These are phyloP conservation scores for Endotrypanum monterogeii DNA, from an alignment of 208 protist species.

Conservation along the genomic window DNA sequence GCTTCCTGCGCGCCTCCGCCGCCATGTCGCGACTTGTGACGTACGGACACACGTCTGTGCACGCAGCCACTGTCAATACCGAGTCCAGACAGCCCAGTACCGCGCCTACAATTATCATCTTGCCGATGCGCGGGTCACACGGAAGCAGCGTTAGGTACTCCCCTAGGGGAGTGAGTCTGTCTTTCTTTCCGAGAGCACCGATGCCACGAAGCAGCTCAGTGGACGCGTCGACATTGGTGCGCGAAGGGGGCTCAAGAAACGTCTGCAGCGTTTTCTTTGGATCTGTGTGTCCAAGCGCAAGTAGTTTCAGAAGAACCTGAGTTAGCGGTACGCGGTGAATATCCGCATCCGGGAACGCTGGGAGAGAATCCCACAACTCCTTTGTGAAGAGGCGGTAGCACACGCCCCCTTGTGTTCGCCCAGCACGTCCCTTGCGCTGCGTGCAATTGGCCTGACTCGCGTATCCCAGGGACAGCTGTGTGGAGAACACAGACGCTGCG, in stretches of 20 bases:
- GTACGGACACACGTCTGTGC: slow-evolving; percentile 73
- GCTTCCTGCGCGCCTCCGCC: slow-evolving; percentile 48
- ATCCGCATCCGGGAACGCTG: slow-evolving; percentile 86
- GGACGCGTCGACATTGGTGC: slow-evolving; percentile 59
- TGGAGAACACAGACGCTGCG: slow-evolving; percentile 44
- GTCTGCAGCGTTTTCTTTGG: slow-evolving; percentile 73
- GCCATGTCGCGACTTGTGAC: slow-evolving; percentile 44
- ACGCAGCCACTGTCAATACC: slow-evolving; percentile 94
- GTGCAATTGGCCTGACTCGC: slow-evolving; percentile 96
- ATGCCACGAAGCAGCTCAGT: slow-evolving; percentile 65
- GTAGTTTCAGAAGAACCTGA: slow-evolving; percentile 88
- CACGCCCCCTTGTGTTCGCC: slow-evolving; percentile 97
- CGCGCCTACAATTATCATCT: slow-evolving; percentile 94
- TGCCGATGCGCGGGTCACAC: slow-evolving; percentile 86
- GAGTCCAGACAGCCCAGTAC: slow-evolving; percentile 94
- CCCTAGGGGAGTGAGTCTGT: slow-evolving; percentile 88
- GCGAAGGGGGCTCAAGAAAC: slow-evolving; percentile 77
- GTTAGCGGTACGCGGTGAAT: slow-evolving; percentile 95
- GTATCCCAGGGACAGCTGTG: slow-evolving; percentile 74
- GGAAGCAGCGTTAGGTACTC: slow-evolving; percentile 84
- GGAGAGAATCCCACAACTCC: slow-evolving; percentile 56
- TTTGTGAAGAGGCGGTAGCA: slow-evolving; percentile 97
- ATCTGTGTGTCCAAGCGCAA: slow-evolving; percentile 66
- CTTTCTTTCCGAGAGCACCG: slow-evolving; percentile 50
- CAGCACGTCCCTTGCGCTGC: slow-evolving; percentile 99